A percentile compares a stretch with the other conserved stretches of the same genome.
These are phyloP conservation scores for Penicillium alfredii DNA, from an alignment of 495 filamentous ascomycete species.

Conservation along the genomic window DNA sequence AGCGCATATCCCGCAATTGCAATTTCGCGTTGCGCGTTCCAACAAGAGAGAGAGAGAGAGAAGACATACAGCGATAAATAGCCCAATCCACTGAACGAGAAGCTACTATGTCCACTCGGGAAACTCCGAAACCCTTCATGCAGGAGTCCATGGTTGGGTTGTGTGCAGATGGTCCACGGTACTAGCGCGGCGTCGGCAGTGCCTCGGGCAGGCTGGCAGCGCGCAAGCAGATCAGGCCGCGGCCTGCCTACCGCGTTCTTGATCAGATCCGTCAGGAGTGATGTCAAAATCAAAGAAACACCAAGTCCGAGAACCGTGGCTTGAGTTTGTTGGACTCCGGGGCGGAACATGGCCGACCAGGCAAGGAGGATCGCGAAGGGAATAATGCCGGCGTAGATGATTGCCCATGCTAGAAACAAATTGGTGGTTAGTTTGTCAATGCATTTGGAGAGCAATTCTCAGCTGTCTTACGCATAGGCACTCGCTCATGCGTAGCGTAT, in stretches of 20 bases:
- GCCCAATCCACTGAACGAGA: constrained; percentile 80
- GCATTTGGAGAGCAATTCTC: not conserved
- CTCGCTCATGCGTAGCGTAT: constrained; percentile 76
- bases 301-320: constrained; percentile 75
- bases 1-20: not conserved
- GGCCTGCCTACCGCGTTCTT: constrained; percentile 91
- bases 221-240: constrained; percentile 79
- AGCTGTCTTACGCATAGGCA: constrained; percentile 60
- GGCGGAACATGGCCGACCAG: constrained; percentile 56
- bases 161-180: constrained; percentile 70
- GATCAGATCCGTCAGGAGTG: constrained; percentile 81
- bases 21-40: too few species aligned
- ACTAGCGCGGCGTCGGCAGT: constrained; percentile 66
- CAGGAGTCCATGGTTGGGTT: constrained; percentile 66
- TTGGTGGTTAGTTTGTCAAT: constrained; percentile 3
- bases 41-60: too few species aligned
- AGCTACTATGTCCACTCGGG: constrained; percentile 81
- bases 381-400: constrained; percentile 67
- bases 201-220: constrained; percentile 68
- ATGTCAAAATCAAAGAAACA: constrained; percentile 69
- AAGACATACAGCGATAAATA: constrained; percentile 59
- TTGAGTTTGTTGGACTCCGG: constrained; percentile 72
- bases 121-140: constrained; percentile 95
- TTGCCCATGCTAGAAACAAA: constrained; percentile 52
- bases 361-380: constrained; percentile 60